These are phyloP conservation scores for Nitzschia inconspicua DNA, from an alignment of 108 stramenopile species.

Conservation along the genomic window DNA sequence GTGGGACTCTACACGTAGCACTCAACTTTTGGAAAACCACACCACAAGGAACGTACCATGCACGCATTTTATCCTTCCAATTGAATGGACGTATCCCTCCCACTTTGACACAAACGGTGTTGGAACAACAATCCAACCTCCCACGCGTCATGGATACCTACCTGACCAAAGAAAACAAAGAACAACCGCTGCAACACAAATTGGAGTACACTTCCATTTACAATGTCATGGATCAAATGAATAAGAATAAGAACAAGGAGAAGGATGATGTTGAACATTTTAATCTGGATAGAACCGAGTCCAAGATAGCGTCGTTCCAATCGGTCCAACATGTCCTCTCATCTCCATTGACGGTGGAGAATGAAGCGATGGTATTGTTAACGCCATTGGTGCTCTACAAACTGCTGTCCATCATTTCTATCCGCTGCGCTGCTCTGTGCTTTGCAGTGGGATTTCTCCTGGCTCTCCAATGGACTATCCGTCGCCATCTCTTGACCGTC, in stretches of 20 bases:
- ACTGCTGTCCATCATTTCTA: neutral
- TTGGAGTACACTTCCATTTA: conserved; percentile 4
- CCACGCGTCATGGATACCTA: conserved; percentile 7
- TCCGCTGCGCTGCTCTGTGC: neutral
- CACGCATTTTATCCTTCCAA: conserved; percentile 29
- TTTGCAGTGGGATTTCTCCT: neutral
- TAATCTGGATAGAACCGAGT: too few species aligned
- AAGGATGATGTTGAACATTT: too few species aligned
- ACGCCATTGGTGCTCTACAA: conserved; percentile 6
- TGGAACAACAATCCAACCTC: conserved; percentile 30
- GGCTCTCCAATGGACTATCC: conserved; percentile 1
- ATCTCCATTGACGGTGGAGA: neutral
- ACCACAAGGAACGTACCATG: neutral
- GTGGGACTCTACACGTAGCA: conserved; percentile 1
- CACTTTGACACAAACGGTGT: conserved; percentile 13
- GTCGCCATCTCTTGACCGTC: neutral
- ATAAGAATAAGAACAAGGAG: neutral
- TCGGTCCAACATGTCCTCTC: too few species aligned
- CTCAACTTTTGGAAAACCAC: conserved; percentile 2
- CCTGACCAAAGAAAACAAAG: conserved; percentile 2
- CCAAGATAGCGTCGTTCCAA: too few species aligned
- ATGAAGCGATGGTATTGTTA: conserved; percentile 6
- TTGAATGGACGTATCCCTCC: conserved; percentile 30
- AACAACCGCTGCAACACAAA: neutral
- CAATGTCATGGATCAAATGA: neutral